phyloP scores from a whole-genome alignment of 2,329 filamentous ascomycete genomes.

The Colletotrichum noveboracense region DNA sequence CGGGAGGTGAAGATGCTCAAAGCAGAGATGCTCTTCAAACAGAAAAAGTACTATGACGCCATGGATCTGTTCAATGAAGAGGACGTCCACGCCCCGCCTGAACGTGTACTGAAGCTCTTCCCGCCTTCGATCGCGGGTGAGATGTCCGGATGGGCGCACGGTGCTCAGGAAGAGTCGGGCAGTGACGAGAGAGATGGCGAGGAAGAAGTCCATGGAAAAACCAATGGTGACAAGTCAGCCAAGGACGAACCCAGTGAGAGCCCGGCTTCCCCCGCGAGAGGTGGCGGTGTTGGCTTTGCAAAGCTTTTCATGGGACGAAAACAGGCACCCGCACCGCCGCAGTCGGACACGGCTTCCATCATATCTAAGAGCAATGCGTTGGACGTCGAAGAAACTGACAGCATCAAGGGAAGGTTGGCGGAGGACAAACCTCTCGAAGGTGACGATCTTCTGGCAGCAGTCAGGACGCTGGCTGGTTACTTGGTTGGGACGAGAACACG shows the following conservation, averaged over 20 bases:
- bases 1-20: conserved; percentile 91
- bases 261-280: conserved; percentile 40
- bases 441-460: conserved; percentile 82
- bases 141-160: conserved; percentile 62
- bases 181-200: conserved; percentile 37
- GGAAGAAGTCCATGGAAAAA: conserved; percentile 38
- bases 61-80: conserved; percentile 87
- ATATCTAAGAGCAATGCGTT: conserved; percentile 58
- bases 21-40: conserved; percentile 81
- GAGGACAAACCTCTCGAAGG: conserved; percentile 69
- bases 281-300: conserved; percentile 52
- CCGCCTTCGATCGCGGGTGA: conserved; percentile 85
- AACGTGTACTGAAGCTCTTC: conserved; percentile 84
- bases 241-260: conserved; percentile 25
- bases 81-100: conserved; percentile 87
- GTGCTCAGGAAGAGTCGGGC: conserved; percentile 48
- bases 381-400: conserved; percentile 62
- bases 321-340: conserved; percentile 47
- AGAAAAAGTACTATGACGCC: conserved; percentile 82
- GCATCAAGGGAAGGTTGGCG: conserved; percentile 48
- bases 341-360: conserved; percentile 63
- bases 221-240: conserved; percentile 34
- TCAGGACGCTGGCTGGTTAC: conserved; percentile 84
- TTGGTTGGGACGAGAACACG: conserved; percentile 82
- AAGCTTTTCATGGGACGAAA: conserved; percentile 54